phyloP scores from a whole-genome alignment of 2,329 filamentous ascomycete genomes.

The Aspergillus tubingensis region DNA sequence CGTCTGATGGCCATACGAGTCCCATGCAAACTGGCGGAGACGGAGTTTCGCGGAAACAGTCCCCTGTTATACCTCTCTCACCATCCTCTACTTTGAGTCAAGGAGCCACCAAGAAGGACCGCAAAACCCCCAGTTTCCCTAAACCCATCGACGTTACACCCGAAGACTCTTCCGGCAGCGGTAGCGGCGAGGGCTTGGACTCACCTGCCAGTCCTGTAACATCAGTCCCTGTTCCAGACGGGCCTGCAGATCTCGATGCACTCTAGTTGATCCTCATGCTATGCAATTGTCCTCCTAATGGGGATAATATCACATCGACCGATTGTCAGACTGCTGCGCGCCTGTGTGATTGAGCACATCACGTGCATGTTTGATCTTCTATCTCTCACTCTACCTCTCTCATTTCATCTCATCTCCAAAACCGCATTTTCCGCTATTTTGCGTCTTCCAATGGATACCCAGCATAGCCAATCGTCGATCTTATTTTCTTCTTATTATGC shows the following conservation, averaged over 20 bases:
- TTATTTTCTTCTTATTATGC: background rate
- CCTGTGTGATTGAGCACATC: background rate
- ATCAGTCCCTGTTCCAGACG: conserved; percentile 12
- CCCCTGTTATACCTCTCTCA: conserved; percentile 5
- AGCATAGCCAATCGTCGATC: conserved; percentile 15
- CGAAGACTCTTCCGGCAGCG: conserved; percentile 34
- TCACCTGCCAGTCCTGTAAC: conserved; percentile 25
- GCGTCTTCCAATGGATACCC: conserved; percentile 16
- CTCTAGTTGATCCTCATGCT: background rate
- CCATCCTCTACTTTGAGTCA: conserved; percentile 4
- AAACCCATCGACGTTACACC: conserved; percentile 16
- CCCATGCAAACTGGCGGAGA: conserved; percentile 30
- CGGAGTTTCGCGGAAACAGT: conserved; percentile 8
- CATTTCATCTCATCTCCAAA: background rate
- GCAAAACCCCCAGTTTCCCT: conserved; percentile 3
- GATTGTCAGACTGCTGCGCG: background rate
- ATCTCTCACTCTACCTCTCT: background rate
- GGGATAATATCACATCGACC: background rate
- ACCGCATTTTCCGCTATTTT: conserved; percentile 3
- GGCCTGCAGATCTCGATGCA: background rate
- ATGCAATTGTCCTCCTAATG: background rate
- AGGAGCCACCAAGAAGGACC: conserved; percentile 9
- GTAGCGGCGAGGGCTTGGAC: conserved; percentile 31
- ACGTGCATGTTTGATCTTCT: background rate
- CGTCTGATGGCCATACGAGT: conserved; percentile 25